Conservation (phyloP, 2,329 filamentous ascomycete genomes). For the Bipolaris zeicola region DNA sequence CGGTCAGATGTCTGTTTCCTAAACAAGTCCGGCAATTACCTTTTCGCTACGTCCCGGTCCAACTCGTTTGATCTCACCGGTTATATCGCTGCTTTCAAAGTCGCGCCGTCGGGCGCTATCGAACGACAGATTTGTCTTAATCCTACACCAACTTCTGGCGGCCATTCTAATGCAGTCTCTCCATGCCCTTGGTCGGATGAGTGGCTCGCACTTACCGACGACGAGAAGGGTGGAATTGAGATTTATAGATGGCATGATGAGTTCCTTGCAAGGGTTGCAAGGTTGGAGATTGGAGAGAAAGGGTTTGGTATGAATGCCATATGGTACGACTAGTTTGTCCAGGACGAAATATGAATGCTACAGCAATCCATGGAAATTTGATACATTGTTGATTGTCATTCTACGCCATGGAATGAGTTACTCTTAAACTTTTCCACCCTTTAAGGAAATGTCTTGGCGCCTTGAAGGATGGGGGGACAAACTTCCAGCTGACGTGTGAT, state of each 20-base stretch:
- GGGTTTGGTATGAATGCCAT: slow-evolving; percentile 97
- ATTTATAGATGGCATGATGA: slow-evolving; percentile 87
- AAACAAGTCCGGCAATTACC: slow-evolving; percentile 70
- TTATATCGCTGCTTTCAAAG: slow-evolving; percentile 80
- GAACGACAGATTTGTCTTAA: slow-evolving; percentile 80
- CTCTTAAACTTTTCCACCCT: too few species aligned
- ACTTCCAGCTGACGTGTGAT: neutral
- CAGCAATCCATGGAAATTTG: neutral
- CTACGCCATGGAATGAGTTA: too few species aligned
- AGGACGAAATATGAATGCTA: neutral
- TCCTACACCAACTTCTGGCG: slow-evolving; percentile 84
- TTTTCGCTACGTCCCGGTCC: slow-evolving; percentile 83
- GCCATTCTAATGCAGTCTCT: slow-evolving; percentile 85
- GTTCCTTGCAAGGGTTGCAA: slow-evolving; percentile 76
- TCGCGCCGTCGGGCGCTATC: slow-evolving; percentile 71
- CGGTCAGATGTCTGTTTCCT: slow-evolving; percentile 83
- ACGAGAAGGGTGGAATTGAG: slow-evolving; percentile 85
- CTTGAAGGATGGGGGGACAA: too few species aligned
- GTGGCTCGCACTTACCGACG: slow-evolving; percentile 88
- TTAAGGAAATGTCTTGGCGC: too few species aligned
- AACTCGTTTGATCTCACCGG: slow-evolving; percentile 78
- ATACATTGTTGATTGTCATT: neutral
- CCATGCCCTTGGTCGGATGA: slow-evolving; percentile 85
- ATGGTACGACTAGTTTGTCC: slow-evolving; percentile 74
- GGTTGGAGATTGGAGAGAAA: slow-evolving; percentile 79